Conservation (phyloP, 83 land plant genomes). For the Thuja plicata region DNA sequence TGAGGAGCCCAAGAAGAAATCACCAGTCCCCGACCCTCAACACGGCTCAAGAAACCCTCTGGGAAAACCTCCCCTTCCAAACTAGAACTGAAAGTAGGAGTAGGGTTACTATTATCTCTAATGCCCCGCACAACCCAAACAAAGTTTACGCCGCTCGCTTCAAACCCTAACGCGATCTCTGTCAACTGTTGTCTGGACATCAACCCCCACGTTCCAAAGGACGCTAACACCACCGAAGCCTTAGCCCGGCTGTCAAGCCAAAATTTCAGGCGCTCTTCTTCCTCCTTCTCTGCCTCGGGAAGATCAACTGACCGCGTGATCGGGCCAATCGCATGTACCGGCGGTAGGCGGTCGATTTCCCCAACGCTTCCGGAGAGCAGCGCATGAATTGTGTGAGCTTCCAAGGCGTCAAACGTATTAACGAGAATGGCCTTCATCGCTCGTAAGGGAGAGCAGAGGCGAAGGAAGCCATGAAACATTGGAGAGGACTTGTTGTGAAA, state of each 20-base stretch:
- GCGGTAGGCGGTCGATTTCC: neutral
- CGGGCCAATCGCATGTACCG: conserved; percentile 16
- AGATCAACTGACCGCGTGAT: neutral
- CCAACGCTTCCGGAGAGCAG: neutral
- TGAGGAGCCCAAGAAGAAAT: conserved; percentile 28
- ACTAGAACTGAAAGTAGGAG: neutral
- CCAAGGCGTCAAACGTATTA: conserved; percentile 30
- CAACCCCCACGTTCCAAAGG: conserved; percentile 53
- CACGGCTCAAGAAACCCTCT: conserved; percentile 18
- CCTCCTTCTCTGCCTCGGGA: neutral
- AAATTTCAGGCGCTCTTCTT: neutral
- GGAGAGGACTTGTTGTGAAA: neutral
- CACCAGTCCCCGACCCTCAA: conserved; percentile 14
- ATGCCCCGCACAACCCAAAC: conserved; percentile 49
- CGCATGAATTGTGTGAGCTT: conserved; percentile 14
- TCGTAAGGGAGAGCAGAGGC: neutral
- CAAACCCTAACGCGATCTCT: conserved; percentile 53
- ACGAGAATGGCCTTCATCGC: conserved; percentile 28
- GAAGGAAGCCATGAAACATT: neutral
- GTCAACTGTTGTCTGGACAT: conserved; percentile 28
- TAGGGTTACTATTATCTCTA: neutral
- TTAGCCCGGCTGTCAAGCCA: conserved; percentile 50
- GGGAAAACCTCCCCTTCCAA: conserved; percentile 30
- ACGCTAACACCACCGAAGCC: conserved; percentile 40
- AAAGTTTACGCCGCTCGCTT: conserved; percentile 37